Evolutionary conservation across 2,329 filamentous ascomycete genomes (phyloP).

Genomic region (Pestalotiopsis sp.): DNA sequence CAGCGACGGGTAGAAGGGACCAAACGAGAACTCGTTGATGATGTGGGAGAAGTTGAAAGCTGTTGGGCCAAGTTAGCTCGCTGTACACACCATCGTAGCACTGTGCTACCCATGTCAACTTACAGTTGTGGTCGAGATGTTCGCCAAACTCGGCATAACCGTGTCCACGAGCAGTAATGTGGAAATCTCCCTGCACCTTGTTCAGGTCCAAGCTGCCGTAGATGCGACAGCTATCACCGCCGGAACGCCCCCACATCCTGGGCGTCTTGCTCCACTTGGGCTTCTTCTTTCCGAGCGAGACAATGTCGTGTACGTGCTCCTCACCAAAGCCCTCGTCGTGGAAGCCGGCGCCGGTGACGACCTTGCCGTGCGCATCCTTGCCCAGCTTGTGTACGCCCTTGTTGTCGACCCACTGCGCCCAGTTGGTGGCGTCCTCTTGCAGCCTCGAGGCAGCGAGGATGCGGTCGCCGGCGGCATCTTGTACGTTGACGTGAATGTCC

Average conservation of each 20-base stretch:
- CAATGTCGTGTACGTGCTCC: constrained; percentile 89
- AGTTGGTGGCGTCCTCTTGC: constrained; percentile 75
- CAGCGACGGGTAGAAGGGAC: constrained; percentile 92
- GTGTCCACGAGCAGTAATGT: constrained; percentile 93
- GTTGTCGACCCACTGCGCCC: constrained; percentile 78
- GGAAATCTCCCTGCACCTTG: constrained; percentile 97
- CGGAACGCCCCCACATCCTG: constrained; percentile 50
- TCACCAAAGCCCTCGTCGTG: constrained; percentile 74
- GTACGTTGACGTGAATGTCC: constrained; percentile 93
- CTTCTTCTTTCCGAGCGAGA: constrained; percentile 67
- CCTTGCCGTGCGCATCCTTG: constrained; percentile 54
- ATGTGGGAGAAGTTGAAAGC: constrained; percentile 98
- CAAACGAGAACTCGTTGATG: constrained; percentile 94
- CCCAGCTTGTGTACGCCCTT: constrained; percentile 67
- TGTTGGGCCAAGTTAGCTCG: constrained; percentile 40
- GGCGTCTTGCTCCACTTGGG: constrained; percentile 79
- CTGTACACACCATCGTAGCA: not conserved
- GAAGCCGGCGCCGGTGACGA: constrained; percentile 61
- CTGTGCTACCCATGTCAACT: constrained; percentile 34
- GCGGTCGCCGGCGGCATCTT: constrained; percentile 90
- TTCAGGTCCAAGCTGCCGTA: constrained; percentile 91
- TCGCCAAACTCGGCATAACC: constrained; percentile 83
- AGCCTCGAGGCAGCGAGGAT: constrained; percentile 81
- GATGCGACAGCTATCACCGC: constrained; percentile 79
- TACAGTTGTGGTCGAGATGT: constrained; percentile 82